phyloP scores from a whole-genome alignment of 441 rosid species.

The Populus hybrid region DNA sequence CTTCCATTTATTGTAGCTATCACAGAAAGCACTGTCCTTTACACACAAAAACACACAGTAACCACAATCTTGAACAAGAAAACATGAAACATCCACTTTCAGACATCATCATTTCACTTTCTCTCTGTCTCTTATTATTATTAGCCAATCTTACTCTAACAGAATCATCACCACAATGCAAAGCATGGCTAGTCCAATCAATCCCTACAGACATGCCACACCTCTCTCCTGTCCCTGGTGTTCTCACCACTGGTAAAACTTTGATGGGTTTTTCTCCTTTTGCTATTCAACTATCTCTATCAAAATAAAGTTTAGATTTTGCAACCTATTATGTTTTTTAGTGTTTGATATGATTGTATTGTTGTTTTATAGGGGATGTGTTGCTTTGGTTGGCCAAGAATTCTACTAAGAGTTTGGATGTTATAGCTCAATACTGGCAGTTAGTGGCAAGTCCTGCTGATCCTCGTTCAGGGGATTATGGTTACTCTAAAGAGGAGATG shows the following conservation, averaged over 20 bases:
- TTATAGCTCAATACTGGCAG: slow-evolving; percentile 93
- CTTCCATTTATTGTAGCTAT: not conserved
- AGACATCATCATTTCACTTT: not conserved
- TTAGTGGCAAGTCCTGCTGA: slow-evolving; percentile 61
- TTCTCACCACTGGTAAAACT: slow-evolving; percentile 63
- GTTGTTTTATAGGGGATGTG: slow-evolving; percentile 53
- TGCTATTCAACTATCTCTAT: not conserved
- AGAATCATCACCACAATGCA: slow-evolving; percentile 32
- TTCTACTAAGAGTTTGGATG: slow-evolving; percentile 58
- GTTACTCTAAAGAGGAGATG: slow-evolving; percentile 59
- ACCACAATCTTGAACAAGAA: not conserved
- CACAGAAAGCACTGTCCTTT: not conserved
- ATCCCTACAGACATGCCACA: slow-evolving; percentile 89
- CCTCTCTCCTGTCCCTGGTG: slow-evolving; percentile 67
- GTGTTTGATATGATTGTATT: not conserved
- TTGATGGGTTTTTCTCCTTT: not conserved
- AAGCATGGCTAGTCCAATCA: slow-evolving; percentile 93
- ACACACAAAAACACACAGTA: not conserved
- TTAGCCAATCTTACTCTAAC: slow-evolving; percentile 23
- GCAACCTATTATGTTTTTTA: not conserved
- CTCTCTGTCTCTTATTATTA: slow-evolving; percentile 24
- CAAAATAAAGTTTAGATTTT: not conserved
- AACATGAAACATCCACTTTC: not conserved
- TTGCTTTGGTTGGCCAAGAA: slow-evolving; percentile 76
- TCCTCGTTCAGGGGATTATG: slow-evolving; percentile 81